Percentiles rank a stretch among this genome's conserved stretches.
Conservation (phyloP, 208 protist species). For the Crithidia mellificae region DNA sequence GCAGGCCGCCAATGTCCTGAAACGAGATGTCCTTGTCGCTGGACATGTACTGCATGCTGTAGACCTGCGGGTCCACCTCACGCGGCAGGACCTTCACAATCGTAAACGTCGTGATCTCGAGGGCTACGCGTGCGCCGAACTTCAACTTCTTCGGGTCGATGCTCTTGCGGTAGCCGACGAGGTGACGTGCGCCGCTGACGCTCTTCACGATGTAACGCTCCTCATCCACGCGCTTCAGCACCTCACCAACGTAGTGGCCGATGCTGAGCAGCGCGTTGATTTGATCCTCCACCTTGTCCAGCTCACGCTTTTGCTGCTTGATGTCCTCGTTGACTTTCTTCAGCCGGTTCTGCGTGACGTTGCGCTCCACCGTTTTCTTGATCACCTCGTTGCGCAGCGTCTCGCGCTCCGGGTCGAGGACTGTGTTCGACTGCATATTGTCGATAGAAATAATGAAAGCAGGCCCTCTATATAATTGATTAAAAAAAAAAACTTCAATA, state of each 20-base stretch:
- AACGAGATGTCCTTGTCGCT: conserved; percentile 95
- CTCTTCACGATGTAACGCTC: conserved; percentile 99
- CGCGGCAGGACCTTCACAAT: conserved; percentile 99
- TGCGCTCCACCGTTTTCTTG: conserved; percentile 57
- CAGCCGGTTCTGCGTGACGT: conserved; percentile 60
- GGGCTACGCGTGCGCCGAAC: conserved; percentile 96
- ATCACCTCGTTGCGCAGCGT: conserved; percentile 54
- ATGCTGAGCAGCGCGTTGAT: conserved; percentile 98
- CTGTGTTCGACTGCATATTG: conserved; percentile 58
- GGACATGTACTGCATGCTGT: conserved; percentile 98
- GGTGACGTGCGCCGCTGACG: conserved; percentile 98
- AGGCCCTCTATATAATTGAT: too few relatives aligned
- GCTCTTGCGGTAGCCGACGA: conserved; percentile 97
- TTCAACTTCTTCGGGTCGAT: conserved; percentile 95
- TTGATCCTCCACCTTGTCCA: conserved; percentile 97
- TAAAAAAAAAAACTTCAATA: too few relatives aligned
- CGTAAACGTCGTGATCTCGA: conserved; percentile 99
- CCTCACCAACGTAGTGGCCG: conserved; percentile 99
- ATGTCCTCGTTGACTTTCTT: conserved; percentile 45
- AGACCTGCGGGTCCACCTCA: conserved; percentile 99
- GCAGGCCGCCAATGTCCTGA: conserved; percentile 97
- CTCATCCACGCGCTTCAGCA: conserved; percentile 95
- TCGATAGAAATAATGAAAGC: too few relatives aligned
- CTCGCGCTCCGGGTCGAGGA: conserved; percentile 65
- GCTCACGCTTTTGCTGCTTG: conserved; percentile 82